Conservation (phyloP, 1,139 yeast species). For the Pichia sp. region DNA sequence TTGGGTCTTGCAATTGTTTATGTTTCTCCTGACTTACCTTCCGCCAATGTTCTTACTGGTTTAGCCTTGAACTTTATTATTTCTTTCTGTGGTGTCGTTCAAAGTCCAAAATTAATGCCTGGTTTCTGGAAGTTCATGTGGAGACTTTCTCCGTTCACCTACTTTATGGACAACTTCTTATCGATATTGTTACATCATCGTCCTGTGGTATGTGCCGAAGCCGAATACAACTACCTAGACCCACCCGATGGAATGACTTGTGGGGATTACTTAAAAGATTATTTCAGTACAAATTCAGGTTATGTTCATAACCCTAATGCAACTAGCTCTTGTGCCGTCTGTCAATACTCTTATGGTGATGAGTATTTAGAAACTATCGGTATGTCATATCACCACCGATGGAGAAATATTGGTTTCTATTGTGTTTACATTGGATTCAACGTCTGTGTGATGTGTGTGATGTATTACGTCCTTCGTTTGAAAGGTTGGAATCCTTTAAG, state of each 20-base stretch:
- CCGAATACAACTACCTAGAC: conserved; percentile 47
- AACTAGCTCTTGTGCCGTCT: conserved; percentile 53
- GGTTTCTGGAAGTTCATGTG: conserved; percentile 71
- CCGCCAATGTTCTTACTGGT: conserved; percentile 54
- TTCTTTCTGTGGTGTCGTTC: conserved; percentile 60
- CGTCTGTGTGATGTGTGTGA: conserved; percentile 18
- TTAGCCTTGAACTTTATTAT: conserved; percentile 50
- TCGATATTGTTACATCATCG: conserved; percentile 50
- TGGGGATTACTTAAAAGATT: conserved; percentile 42
- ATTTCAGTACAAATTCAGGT: conserved; percentile 43
- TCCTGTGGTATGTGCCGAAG: conserved; percentile 45
- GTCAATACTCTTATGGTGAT: conserved; percentile 52
- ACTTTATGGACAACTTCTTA: conserved; percentile 54
- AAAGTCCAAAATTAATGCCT: conserved; percentile 52
- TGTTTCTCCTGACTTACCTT: conserved; percentile 54
- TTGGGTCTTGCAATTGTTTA: conserved; percentile 51
- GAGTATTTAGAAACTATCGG: conserved; percentile 46
- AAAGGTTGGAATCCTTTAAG: conserved; percentile 5
- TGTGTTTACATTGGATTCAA: conserved; percentile 59
- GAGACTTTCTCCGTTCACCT: conserved; percentile 64
- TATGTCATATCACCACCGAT: conserved; percentile 44
- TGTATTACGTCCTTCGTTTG: conserved; percentile 17
- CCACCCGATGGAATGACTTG: conserved; percentile 60
- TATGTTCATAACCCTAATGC: conserved; percentile 49
- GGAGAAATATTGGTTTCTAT: conserved; percentile 65